Percentiles rank a stretch among this genome's conserved stretches.
phyloP scores from a whole-genome alignment of 2,329 filamentous ascomycete genomes.

The Diplodia scrobiculata region DNA sequence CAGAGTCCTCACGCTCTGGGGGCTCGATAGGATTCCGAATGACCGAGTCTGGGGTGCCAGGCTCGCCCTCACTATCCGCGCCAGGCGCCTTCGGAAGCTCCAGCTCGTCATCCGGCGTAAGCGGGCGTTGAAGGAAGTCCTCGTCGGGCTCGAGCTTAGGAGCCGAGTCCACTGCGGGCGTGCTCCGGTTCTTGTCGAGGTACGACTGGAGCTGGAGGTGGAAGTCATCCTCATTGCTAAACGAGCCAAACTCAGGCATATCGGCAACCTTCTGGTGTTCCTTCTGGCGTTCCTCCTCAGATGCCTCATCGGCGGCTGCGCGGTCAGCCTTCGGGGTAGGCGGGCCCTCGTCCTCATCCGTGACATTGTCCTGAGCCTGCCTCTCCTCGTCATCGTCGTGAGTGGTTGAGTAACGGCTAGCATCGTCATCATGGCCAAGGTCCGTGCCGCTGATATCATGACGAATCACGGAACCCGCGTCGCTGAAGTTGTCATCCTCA shows the following conservation, averaged over 20 bases:
- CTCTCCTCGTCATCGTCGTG: slow-evolving; percentile 37
- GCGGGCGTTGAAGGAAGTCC: slow-evolving; percentile 53
- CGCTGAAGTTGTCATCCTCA: slow-evolving; percentile 38
- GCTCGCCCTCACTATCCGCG: slow-evolving; percentile 58
- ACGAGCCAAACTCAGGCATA: slow-evolving; percentile 54
- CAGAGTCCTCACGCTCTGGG: slow-evolving; percentile 44
- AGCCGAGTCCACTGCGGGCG: slow-evolving; percentile 34
- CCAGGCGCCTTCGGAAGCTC: slow-evolving; percentile 56
- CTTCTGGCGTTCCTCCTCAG: slow-evolving; percentile 6
- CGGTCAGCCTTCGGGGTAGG: slow-evolving; percentile 49
- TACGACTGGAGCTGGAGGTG: slow-evolving; percentile 59
- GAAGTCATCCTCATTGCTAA: slow-evolving; percentile 56
- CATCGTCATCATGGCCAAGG: slow-evolving; percentile 58
- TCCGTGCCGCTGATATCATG: slow-evolving; percentile 48
- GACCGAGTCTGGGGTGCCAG: slow-evolving; percentile 82
- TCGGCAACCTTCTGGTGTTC: slow-evolving; percentile 6
- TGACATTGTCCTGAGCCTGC: slow-evolving; percentile 41
- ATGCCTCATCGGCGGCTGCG: slow-evolving; percentile 33
- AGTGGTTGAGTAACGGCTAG: slow-evolving; percentile 57
- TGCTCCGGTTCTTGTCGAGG: slow-evolving; percentile 44
- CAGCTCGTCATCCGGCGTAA: slow-evolving; percentile 49
- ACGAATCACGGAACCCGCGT: slow-evolving; percentile 57
- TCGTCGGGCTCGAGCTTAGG: slow-evolving; percentile 45
- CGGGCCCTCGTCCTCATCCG: slow-evolving; percentile 48
- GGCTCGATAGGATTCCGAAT: slow-evolving; percentile 71